Conservation (phyloP, 2,329 filamentous ascomycete genomes). For the Emergomyces africanus region DNA sequence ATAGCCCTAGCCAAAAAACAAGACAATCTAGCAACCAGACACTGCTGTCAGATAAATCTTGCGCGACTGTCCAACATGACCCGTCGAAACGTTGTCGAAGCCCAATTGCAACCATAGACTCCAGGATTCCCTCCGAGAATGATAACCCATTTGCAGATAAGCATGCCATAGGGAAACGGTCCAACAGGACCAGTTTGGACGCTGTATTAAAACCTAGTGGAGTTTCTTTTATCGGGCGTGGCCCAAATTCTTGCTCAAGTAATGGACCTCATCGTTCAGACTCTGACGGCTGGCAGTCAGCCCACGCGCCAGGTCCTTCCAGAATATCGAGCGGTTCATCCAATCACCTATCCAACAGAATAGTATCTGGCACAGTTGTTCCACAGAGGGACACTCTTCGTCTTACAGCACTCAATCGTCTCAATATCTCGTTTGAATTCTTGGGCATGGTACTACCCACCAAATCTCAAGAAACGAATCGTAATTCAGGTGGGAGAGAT, state of each 20-base stretch:
- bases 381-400: slow-evolving; percentile 12
- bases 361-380: slow-evolving; percentile 13
- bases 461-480: neutral
- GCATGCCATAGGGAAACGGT: neutral
- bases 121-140: neutral
- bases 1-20: slow-evolving; percentile 6
- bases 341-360: slow-evolving; percentile 12
- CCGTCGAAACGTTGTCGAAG: slow-evolving; percentile 17
- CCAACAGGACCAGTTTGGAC: neutral
- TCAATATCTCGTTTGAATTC: slow-evolving; percentile 16
- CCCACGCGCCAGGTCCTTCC: slow-evolving; percentile 3
- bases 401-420: slow-evolving; percentile 12
- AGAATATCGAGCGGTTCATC: slow-evolving; percentile 13
- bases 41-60: slow-evolving; percentile 20
- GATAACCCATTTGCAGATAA: slow-evolving; percentile 10
- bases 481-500: neutral
- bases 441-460: slow-evolving; percentile 4
- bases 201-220: neutral
- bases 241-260: neutral
- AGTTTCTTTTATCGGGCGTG: neutral
- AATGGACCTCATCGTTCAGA: neutral
- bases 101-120: slow-evolving; percentile 7
- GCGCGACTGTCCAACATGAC: slow-evolving; percentile 20
- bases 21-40: slow-evolving; percentile 24
- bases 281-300: slow-evolving; percentile 4